Base-by-base conservation (phyloP, 306 rosid genomes). In the Rosa multiflora region DNA sequence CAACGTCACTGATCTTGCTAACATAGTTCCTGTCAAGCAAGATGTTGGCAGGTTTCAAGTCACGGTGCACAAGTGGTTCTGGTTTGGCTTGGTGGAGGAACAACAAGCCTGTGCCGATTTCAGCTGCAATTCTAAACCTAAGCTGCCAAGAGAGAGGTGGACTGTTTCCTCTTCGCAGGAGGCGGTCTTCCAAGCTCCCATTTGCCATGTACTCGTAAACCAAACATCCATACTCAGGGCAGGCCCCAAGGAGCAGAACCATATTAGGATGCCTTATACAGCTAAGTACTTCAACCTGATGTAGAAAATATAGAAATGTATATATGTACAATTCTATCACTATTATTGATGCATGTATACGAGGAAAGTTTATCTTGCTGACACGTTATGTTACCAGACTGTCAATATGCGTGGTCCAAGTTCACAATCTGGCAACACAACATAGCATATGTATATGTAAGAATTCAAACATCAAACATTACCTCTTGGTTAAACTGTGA, bases 191-290 rank as follows among this genome's bases (percentile, higher is more conserved):
- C 66, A 94, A 87, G 87, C 97, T 94, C 74, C 99, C 99, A 35
- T 88, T 90, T 9, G 91, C 90, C 97, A 94, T 91, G 90, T 75
- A 88, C 89, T 94, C 99, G 2, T 94, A 94, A 12, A 92, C 99
- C 35, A 94, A 84, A 82, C 99, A 94, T 1, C 99, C 99, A 6
- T 92, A 92, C 74, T 94, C 99, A 1, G 99, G 99, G 78, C 99
- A 94, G 58, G 99, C 99, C 74, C 99, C 99, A 3, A 94, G 86
- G 55, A 94, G 99, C 53, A 94, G 97, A 71, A 94, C 99, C 97
- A 94, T 94, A 93, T 94, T 89, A 10, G 99, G 99, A 86, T 94
- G 99, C 62, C 99, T 82, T 78, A 94, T 94, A 83, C 92, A 87
- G 87, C 97, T 91, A 17, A 94, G 80, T 69, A 94, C 93, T 85